These are phyloP conservation scores for Aspergillus alliaceus DNA, from an alignment of 2,329 filamentous ascomycete species.

Conservation along the genomic window DNA sequence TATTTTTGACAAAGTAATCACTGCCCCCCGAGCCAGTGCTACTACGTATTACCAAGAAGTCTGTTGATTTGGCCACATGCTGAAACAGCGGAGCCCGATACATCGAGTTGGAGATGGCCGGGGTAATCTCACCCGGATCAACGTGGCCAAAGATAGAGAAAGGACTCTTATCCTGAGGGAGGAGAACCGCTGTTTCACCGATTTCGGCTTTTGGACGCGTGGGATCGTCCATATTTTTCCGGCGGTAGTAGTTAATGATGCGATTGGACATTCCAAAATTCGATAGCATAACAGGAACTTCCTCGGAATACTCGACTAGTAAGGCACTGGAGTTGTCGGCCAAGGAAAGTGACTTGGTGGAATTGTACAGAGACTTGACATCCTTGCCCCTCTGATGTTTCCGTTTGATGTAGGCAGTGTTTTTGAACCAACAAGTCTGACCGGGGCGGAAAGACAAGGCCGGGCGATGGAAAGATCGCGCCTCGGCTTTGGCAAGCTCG, in stretches of 20 bases:
- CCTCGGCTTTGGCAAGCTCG: conserved; percentile 68
- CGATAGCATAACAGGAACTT: conserved; percentile 85
- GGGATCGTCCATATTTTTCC: conserved; percentile 76
- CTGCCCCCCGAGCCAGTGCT: conserved; percentile 76
- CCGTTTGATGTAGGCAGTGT: conserved; percentile 71
- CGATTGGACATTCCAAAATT: conserved; percentile 98
- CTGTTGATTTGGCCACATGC: conserved; percentile 72
- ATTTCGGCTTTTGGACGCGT: conserved; percentile 76
- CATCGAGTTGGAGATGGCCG: conserved; percentile 92
- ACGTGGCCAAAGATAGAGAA: conserved; percentile 95
- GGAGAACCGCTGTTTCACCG: conserved; percentile 82
- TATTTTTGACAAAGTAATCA: conserved; percentile 79
- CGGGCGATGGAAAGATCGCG: conserved; percentile 83
- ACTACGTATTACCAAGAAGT: conserved; percentile 84
- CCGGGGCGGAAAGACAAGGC: conserved; percentile 70
- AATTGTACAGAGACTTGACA: conserved; percentile 74
- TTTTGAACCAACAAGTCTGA: conserved; percentile 70
- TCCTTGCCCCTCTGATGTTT: conserved; percentile 80
- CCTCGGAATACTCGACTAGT: conserved; percentile 93
- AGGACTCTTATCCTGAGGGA: conserved; percentile 92
- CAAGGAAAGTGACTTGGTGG: conserved; percentile 78
- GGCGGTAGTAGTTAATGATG: conserved; percentile 93
- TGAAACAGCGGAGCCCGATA: conserved; percentile 92
- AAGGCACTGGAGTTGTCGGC: conserved; percentile 86
- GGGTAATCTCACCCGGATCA: conserved; percentile 83